Percentiles rank a stretch among this genome's conserved stretches.
These are phyloP conservation scores for Kluyveromyces dobzhanskii DNA, from an alignment of 805 yeast genomes.

Conservation along the genomic window DNA sequence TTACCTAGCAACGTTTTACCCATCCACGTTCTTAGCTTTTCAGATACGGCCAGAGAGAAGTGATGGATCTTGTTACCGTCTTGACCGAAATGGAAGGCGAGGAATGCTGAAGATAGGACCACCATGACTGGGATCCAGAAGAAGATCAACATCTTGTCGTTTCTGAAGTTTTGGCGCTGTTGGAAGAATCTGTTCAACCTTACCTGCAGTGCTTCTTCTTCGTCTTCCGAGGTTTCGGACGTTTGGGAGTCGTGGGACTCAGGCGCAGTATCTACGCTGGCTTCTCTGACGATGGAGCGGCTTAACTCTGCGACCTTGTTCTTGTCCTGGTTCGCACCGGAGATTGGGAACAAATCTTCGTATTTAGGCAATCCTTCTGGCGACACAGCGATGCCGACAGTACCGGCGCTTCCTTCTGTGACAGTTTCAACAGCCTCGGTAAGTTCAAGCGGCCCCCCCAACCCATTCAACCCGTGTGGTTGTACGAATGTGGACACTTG, in stretches of 20 bases:
- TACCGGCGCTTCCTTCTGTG: too few species aligned
- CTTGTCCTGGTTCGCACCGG: conserved; percentile 12
- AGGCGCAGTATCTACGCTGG: background rate
- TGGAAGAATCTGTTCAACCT: conserved; percentile 33
- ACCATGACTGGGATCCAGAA: conserved; percentile 84
- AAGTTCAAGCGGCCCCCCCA: too few species aligned
- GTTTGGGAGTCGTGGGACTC: conserved; percentile 17
- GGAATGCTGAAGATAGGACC: conserved; percentile 41
- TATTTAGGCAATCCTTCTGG: conserved; percentile 57
- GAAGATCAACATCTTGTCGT: conserved; percentile 78
- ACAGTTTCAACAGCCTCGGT: too few species aligned
- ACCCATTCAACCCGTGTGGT: too few species aligned
- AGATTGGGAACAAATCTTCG: conserved; percentile 65
- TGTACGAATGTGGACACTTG: too few species aligned
- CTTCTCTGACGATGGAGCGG: background rate
- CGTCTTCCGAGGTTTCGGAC: conserved; percentile 23
- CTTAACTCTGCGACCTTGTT: background rate
- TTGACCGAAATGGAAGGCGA: conserved; percentile 31
- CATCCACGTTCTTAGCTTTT: conserved; percentile 34
- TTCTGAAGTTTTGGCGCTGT: conserved; percentile 40
- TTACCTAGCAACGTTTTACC: conserved; percentile 47
- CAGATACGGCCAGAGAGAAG: conserved; percentile 29
- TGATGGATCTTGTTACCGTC: conserved; percentile 26
- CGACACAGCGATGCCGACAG: background rate
- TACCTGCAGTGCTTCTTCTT: conserved; percentile 29